Conservation (phyloP, 257 asterid genomes). For the Euphrasia confusa region DNA sequence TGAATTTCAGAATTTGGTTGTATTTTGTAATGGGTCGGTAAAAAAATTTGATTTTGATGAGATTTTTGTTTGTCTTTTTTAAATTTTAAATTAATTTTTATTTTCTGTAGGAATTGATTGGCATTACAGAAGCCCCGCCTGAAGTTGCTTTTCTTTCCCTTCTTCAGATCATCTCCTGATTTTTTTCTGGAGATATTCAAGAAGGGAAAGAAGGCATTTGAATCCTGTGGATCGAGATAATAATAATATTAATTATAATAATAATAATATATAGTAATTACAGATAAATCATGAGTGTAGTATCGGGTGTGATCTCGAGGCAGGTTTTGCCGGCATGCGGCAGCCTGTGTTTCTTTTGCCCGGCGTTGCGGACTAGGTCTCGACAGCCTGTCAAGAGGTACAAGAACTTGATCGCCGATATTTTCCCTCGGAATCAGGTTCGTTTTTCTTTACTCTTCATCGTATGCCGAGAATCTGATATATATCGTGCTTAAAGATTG, state of each 20-base stretch:
- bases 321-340: slow-evolving; percentile 94
- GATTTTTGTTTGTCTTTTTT: no score
- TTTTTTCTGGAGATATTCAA: slow-evolving; percentile 18
- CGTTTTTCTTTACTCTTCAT: slow-evolving; percentile 27
- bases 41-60: not conserved
- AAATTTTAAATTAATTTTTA: not conserved
- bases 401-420: slow-evolving; percentile 91
- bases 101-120: slow-evolving; percentile 36
- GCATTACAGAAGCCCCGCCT: slow-evolving; percentile 41
- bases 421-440: slow-evolving; percentile 77
- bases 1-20: slow-evolving; percentile 1
- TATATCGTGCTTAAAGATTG: no score
- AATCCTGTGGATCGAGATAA: slow-evolving; percentile 13
- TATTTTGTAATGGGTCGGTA: slow-evolving; percentile 22
- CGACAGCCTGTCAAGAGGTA: slow-evolving; percentile 99
- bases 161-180: slow-evolving; percentile 14
- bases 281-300: slow-evolving; percentile 48
- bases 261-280: not conserved
- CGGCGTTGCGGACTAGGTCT: slow-evolving; percentile 83
- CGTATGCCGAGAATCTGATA: not conserved
- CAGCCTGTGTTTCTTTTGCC: slow-evolving; percentile 90
- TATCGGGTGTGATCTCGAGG: slow-evolving; percentile 86
- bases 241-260: not conserved
- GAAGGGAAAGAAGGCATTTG: slow-evolving; percentile 68
- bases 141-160: slow-evolving; percentile 71